Evolutionary conservation across 352 stramenopile species (phyloP), one percentile per base, ranked within the genome.

Genomic region (Phytophthora brassicae): DNA sequence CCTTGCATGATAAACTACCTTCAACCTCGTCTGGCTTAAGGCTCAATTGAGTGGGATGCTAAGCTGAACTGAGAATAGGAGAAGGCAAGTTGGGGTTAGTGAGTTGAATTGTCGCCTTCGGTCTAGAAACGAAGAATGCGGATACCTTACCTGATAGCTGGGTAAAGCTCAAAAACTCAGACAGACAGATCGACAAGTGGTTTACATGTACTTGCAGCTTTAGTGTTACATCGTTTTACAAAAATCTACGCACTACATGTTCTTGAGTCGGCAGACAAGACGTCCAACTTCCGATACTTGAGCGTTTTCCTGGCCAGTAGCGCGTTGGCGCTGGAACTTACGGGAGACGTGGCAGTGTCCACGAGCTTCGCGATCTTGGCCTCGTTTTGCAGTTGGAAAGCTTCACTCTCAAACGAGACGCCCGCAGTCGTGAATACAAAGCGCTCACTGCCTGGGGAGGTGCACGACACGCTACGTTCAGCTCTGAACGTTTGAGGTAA

Each of bases 251-350:
- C 35, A 42, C 35, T 20, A 42, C 35, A 17, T 42, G 3, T 5
- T 5, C 13, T 20, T 16, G 9, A 42, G 11, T 6, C 41, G 13
- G 38, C 24, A 17, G 38, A 24, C 38, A 28, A 13, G 17, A 29
- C 31, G 50, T 57, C 16, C 3, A 72, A 51, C 16, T 67, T 70
- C 42, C 71, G 71, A 36, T 78, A 83, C 51, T 72, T 72, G 46
- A 80, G 71, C 43, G 71, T 63, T 45, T 79, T 80, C 48, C 48
- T 60, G 9, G 75, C 75, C 6, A 84, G 60, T 20, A 74, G 31
- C 14, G 60, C 55, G 52, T 60, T 70, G 41, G 35, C 66, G 38
- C 41, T 66, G 31, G 53, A 60, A 22, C 58, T 44, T 14, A 23
- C 26, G 14, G 48, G 14, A 16, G 58, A 55, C 7, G 43, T 46